Percentiles rank a stretch among this genome's conserved stretches.
Conservation (phyloP, 805 yeast species). For the Metahyphopichia silvanorum region DNA sequence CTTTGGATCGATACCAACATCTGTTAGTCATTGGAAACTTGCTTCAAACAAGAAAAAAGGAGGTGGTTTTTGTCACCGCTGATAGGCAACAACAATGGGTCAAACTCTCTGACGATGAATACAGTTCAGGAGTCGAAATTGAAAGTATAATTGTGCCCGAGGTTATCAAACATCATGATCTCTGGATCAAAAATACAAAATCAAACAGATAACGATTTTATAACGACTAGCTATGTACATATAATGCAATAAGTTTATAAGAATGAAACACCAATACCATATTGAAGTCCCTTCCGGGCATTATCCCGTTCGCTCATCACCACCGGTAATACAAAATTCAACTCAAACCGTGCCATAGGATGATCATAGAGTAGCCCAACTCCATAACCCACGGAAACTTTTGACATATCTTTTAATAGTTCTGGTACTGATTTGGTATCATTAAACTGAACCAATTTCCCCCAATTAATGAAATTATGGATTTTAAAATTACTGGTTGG, state of each 20-base stretch:
- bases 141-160: conserved; percentile 80
- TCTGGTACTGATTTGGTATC: conserved; percentile 5
- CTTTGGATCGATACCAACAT: conserved; percentile 82
- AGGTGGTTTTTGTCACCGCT: conserved; percentile 79
- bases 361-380: conserved; percentile 51
- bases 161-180: conserved; percentile 59
- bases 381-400: conserved; percentile 41
- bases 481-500: conserved; percentile 45
- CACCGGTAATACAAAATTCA: conserved; percentile 53
- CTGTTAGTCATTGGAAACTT: conserved; percentile 94
- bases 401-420: conserved; percentile 5
- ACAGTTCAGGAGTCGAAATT: conserved; percentile 50
- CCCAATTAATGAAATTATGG: conserved; percentile 48
- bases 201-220: conserved; percentile 1
- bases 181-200: conserved; percentile 47
- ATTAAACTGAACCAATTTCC: conserved; percentile 35
- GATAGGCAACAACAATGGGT: conserved; percentile 48
- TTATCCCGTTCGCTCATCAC: conserved; percentile 43
- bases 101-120: conserved; percentile 41
- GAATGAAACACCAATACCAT: conserved; percentile 59
- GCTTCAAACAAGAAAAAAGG: conserved; percentile 80
- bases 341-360: conserved; percentile 57
- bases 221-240: conserved; percentile 1
- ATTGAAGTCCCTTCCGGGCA: conserved; percentile 51
- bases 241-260: conserved; percentile 26